Base-by-base conservation (phyloP, 768 basidiomycete genomes). In the Boletus tylopilopsis region DNA sequence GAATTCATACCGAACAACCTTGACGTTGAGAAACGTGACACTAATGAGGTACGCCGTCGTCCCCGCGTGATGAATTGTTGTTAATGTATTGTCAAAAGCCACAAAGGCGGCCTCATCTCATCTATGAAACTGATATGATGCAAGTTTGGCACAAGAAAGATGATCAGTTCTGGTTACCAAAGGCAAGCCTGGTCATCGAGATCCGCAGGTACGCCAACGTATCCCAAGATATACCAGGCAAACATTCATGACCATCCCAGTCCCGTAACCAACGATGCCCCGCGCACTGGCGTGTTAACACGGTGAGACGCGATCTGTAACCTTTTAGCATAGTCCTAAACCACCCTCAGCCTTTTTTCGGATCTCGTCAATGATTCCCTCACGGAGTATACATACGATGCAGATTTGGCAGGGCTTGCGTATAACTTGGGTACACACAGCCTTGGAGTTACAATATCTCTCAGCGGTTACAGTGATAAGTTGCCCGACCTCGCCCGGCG, bases 81-180 rank as follows among this genome's bases (percentile, higher is more conserved):
- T 45, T 42, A n/a, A 52, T 21, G 21, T 48, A 41, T 36, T 30
- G 41, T 51, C 25, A 42, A 51, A 61, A 95, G 91, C 87, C 89
- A 23, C 68, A 77, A 50, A 81, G 78, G 51, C 78, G 88, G 12
- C 94, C 95, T 4, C 73, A 78, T 51, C 77, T 94, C 51, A 79
- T 98, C 47, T 73, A 80, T 27, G 79, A 94, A 66, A 88, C 83
- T 0, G 71, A 79, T 0, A 59, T 85, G 23, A 87, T 85, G 5
- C 77, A 84, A 12, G 71, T 98, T 4, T 99, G 95, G 94, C 82
- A 94, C 71, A 99, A 99, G 75, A 94, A 94, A 64, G 96, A 99
- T 64, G 95, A 99, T 67, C 80, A 76, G 52, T 99, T 96, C 73
- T 95, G 92, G 88, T 82, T 95, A 10, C 96, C 96, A 0, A 91